Base-by-base conservation (phyloP, 2,329 filamentous ascomycete species). In the Paecilomyces niveus region DNA sequence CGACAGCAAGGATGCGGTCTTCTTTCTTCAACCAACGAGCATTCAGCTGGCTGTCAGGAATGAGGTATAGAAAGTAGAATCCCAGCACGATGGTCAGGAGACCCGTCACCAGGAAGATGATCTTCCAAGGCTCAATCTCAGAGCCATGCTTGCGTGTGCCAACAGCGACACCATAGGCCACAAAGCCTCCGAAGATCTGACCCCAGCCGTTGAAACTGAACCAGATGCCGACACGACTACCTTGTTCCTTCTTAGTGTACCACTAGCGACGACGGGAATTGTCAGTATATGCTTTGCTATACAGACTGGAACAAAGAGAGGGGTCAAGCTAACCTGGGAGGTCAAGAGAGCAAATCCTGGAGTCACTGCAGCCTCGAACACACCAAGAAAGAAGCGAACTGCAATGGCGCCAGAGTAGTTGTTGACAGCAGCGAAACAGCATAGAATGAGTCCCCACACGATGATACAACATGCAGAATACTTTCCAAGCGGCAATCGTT, bases 221-320 rank as follows among this genome's bases (percentile, higher is more conserved):
- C 87, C 87, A 90, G 57, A 89, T 82, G 3, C 81, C 82, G 1
- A 82, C 83, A 8, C 87, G 76, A 0, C 78, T 75, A 1, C 83
- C 85, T 73, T 89, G 87, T 68, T 90, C 87, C 57, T 79, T 78
- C 69, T 85, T 85, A 0, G 88, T 89, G 65, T 89, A 90, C 87
- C 87, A 90, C 72, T 89, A 35, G 35, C n/a, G 2, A 18, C 7
- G 9, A 7, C 15, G 32, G 35, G 3, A 22, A 1, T 4, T 33
- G 21, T 55, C 53, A 55, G 21, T 31, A 26, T 29, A 24, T 24
- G 11, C 24, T 4, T 22, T n/a, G 49, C 26, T 10, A 15, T 10
- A 22, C 13, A 22, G 9, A 8, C n/a, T 32, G 15, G 13, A 21
- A 53, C 15, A 15, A 56, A 24, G 52, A 35, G 24, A 15, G 26